Conservation (phyloP, 768 basidiomycete species). For the Hortiboletus flavorubellus region DNA sequence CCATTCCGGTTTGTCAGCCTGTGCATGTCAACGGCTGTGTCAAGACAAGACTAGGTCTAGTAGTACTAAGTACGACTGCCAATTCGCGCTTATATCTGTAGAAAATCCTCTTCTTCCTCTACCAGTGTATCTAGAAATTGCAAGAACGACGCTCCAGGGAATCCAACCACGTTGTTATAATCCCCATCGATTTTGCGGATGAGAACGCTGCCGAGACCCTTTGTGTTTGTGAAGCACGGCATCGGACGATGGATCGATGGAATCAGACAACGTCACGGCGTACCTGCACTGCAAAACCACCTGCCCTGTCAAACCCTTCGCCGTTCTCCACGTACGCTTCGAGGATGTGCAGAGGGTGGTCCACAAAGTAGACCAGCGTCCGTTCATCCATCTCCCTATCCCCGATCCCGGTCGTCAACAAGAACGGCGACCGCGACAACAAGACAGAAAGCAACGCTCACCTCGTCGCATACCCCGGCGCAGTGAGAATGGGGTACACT, state of each 20-base stretch:
- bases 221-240: neutral
- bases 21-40: neutral
- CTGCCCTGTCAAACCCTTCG: slow-evolving; percentile 86
- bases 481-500: slow-evolving; percentile 73
- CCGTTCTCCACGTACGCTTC: slow-evolving; percentile 81
- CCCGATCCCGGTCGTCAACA: neutral
- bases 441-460: slow-evolving; percentile 23
- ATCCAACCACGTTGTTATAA: slow-evolving; percentile 89
- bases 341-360: slow-evolving; percentile 55
- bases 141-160: slow-evolving; percentile 85
- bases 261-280: neutral
- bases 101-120: slow-evolving; percentile 75
- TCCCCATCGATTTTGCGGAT: slow-evolving; percentile 87
- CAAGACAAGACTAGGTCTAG: neutral
- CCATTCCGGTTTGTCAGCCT: neutral
- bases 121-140: slow-evolving; percentile 63
- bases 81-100: slow-evolving; percentile 29
- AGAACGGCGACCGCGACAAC: neutral
- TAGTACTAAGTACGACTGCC: too few species aligned
- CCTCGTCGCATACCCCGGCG: slow-evolving; percentile 77
- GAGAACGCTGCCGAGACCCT: slow-evolving; percentile 81
- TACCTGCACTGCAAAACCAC: slow-evolving; percentile 94
- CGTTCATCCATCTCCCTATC: slow-evolving; percentile 78
- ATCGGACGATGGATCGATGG: neutral
- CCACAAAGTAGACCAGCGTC: slow-evolving; percentile 71